Evolutionary conservation across 164 flowering plant genomes (phyloP), one percentile per base, ranked within the genome.

Genomic region (Aristolochia fimbriata): DNA sequence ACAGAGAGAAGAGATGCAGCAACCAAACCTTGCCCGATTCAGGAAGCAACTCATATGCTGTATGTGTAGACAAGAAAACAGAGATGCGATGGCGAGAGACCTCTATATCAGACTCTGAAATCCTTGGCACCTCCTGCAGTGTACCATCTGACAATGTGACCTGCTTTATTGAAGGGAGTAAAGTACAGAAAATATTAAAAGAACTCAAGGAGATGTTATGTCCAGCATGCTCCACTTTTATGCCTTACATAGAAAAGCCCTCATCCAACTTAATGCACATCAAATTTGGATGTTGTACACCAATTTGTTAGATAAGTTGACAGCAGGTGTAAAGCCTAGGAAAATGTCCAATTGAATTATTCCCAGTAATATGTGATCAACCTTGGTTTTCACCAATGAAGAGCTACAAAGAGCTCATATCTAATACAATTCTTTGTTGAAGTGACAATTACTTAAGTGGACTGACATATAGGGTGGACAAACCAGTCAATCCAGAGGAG

Each of bases 1-100:
- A 54, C 21, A 47, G 15, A 57, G 62, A 50, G 61, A 51, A 57
- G 54, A 68, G 76, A 37, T 55, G 70, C 69, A 64, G 71, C 70
- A 75, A 69, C 63, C 88, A 74, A 71, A 88, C 98, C 98, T 91
- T 91, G 75, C 98, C 95, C 59, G 78, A 74, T 73, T 74, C 78
- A 9, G 98, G 98, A 59, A 92, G 89, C 77, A 92, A 78, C 71
- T 89, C 98, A 69, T 89, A 87, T 47, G 80, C 91, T 2, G 81
- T 81, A 65, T 89, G 87, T 47, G 77, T 59, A 23, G 96, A 79
- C 70, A 92, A 74, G 60, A 84, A 89, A 20, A 63, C 64, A 69
- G 95, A 79, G 23, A 92, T 71, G 22, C 82, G 82, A 12, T 77
- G 85, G 17, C 89, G 93, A 60, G 98, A 85, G 15, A 78, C 63